These are phyloP conservation scores for Mallotus nudiflorus DNA, from an alignment of 345 rosid species.

Conservation along the genomic window DNA sequence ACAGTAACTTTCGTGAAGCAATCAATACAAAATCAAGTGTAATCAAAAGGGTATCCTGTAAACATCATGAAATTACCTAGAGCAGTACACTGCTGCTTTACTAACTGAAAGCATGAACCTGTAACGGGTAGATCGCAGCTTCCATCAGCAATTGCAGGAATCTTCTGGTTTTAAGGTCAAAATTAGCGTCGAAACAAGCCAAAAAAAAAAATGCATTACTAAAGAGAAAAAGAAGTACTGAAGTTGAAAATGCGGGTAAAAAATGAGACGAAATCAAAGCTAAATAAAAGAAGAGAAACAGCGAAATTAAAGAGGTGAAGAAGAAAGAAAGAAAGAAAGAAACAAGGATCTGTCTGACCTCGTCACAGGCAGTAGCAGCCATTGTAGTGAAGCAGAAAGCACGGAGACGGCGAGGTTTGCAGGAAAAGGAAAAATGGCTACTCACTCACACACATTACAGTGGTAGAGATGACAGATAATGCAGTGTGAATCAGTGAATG, in stretches of 20 bases:
- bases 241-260: no score
- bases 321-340: neutral
- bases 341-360: slow-evolving; percentile 21
- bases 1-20: slow-evolving; percentile 13
- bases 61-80: slow-evolving; percentile 30
- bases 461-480: neutral
- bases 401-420: no score
- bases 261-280: no score
- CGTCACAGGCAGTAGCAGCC: slow-evolving; percentile 26
- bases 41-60: neutral
- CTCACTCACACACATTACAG: neutral
- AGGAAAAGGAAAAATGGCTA: neutral
- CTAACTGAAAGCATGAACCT: slow-evolving; percentile 39
- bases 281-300: neutral
- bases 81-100: slow-evolving; percentile 40
- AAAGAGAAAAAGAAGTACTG: neutral
- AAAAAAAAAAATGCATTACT: neutral
- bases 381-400: slow-evolving; percentile 6
- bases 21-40: neutral
- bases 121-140: slow-evolving; percentile 31
- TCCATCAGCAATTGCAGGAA: slow-evolving; percentile 22
- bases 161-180: slow-evolving; percentile 7
- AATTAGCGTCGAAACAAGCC: neutral
- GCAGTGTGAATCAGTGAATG: neutral
- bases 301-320: neutral